These are phyloP conservation scores for Elsinoe perseae DNA, from an alignment of 2,329 filamentous ascomycete species.

Conservation along the genomic window DNA sequence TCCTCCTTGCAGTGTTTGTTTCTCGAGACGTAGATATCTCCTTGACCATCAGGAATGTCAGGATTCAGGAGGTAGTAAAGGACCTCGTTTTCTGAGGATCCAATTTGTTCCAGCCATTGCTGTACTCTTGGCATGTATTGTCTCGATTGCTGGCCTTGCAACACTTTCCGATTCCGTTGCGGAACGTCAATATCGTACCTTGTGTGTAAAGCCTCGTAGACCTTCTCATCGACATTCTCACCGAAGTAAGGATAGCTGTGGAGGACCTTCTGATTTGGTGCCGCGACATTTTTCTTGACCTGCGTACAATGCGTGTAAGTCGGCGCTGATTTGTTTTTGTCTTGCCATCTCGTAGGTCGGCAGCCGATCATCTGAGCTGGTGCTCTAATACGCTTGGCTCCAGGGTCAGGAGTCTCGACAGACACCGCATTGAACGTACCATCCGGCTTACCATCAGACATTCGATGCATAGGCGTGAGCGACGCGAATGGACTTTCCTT, in stretches of 20 bases:
- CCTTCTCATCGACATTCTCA: slow-evolving; percentile 29
- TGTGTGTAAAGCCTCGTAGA: slow-evolving; percentile 25
- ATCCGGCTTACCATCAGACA: not conserved
- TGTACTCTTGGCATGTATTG: slow-evolving; percentile 31
- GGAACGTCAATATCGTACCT: slow-evolving; percentile 27
- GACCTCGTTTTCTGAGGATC: slow-evolving; percentile 31
- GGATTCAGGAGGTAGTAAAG: slow-evolving; percentile 35
- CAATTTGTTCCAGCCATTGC: slow-evolving; percentile 30
- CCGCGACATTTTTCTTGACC: slow-evolving; percentile 35
- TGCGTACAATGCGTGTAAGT: slow-evolving; percentile 37
- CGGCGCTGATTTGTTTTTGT: slow-evolving; percentile 25
- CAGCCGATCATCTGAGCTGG: not conserved
- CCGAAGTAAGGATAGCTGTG: slow-evolving; percentile 36
- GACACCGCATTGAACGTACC: slow-evolving; percentile 1
- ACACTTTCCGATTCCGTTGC: slow-evolving; percentile 26
- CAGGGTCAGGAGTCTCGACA: not conserved
- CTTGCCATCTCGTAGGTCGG: slow-evolving; percentile 6
- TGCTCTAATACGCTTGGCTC: not conserved
- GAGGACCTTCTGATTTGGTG: slow-evolving; percentile 35
- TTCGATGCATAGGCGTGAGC: not conserved
- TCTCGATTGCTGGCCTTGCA: slow-evolving; percentile 31
- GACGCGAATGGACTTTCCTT: not conserved
- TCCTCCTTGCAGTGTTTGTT: slow-evolving; percentile 27
- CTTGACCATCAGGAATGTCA: not conserved
- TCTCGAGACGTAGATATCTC: slow-evolving; percentile 16